Evolutionary conservation across 768 basidiomycete species (phyloP).

Genomic region (Macrolepiota albuminosa): DNA sequence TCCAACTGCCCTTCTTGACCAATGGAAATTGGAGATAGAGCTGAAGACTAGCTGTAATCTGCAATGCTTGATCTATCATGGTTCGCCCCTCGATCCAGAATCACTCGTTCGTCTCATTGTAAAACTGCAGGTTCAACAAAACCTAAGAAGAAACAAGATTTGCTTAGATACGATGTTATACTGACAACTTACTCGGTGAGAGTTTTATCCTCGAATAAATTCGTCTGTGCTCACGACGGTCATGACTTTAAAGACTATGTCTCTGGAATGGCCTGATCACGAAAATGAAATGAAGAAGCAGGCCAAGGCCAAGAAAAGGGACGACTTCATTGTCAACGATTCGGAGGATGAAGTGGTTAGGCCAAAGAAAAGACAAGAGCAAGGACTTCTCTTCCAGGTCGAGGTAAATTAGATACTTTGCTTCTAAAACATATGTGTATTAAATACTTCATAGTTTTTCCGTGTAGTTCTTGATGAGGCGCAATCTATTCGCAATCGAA

Average conservation of each 20-base stretch:
- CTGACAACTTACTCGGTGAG: constrained; percentile 49
- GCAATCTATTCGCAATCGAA: constrained; percentile 47
- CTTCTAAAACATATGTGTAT: background rate
- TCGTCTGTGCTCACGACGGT: background rate
- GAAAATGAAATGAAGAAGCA: constrained; percentile 44
- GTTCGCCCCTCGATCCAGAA: constrained; percentile 16
- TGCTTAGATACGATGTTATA: constrained; percentile 57
- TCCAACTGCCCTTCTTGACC: constrained; percentile 60
- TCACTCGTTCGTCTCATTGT: background rate
- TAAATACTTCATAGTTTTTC: constrained; percentile 33
- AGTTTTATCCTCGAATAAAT: background rate
- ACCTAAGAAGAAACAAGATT: constrained; percentile 38
- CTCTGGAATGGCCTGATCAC: constrained; percentile 53
- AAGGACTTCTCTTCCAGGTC: constrained; percentile 46
- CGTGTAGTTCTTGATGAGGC: constrained; percentile 55
- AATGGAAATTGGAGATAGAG: constrained; percentile 62
- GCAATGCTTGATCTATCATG: constrained; percentile 61
- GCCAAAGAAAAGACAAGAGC: constrained; percentile 24
- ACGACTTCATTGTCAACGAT: constrained; percentile 32
- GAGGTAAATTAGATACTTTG: constrained; percentile 27
- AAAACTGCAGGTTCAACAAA: constrained; percentile 36
- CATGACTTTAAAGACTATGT: constrained; percentile 41
- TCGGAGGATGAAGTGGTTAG: constrained; percentile 28
- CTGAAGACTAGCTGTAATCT: constrained; percentile 46
- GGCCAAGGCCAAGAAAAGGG: constrained; percentile 20